These are phyloP conservation scores for Suhomyces coccinellae DNA, from an alignment of 1,139 yeast species.

Conservation along the genomic window DNA sequence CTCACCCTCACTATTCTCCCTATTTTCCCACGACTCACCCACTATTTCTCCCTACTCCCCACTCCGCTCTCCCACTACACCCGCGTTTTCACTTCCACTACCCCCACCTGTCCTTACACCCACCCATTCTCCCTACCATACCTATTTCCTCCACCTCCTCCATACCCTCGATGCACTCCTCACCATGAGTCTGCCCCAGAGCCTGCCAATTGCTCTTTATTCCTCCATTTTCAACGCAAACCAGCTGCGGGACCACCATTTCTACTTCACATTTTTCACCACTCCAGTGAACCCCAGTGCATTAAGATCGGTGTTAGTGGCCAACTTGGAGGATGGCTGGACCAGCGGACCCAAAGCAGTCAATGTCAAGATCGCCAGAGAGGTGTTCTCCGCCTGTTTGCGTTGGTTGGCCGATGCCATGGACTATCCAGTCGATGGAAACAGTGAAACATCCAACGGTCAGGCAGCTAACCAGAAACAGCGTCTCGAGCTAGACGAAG, in stretches of 20 bases:
- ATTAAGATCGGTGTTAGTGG: constrained; percentile 24
- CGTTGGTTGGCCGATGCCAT: constrained; percentile 22
- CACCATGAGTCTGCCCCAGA: constrained; percentile 1
- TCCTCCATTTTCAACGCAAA: constrained; percentile 26
- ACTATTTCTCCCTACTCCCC: not conserved
- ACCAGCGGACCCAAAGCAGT: constrained; percentile 9
- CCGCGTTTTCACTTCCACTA: not conserved
- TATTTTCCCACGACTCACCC: not conserved
- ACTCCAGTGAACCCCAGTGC: constrained; percentile 30
- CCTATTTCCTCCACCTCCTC: not conserved
- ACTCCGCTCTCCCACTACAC: not conserved
- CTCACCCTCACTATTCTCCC: not conserved
- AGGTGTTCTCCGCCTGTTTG: constrained; percentile 25
- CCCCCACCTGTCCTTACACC: not conserved
- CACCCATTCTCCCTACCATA: not conserved
- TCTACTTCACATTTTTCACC: constrained; percentile 14
- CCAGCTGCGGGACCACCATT: constrained; percentile 17
- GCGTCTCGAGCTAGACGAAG: constrained; percentile 17
- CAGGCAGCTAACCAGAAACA: not conserved
- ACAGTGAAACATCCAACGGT: not conserved
- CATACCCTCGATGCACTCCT: not conserved
- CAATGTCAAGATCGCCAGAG: constrained; percentile 18
- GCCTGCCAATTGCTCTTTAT: constrained; percentile 23
- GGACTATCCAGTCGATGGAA: constrained; percentile 10
- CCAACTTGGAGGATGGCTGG: constrained; percentile 22